phyloP scores from a whole-genome alignment of 148 eudicot genomes.

The Rhododendron molle region DNA sequence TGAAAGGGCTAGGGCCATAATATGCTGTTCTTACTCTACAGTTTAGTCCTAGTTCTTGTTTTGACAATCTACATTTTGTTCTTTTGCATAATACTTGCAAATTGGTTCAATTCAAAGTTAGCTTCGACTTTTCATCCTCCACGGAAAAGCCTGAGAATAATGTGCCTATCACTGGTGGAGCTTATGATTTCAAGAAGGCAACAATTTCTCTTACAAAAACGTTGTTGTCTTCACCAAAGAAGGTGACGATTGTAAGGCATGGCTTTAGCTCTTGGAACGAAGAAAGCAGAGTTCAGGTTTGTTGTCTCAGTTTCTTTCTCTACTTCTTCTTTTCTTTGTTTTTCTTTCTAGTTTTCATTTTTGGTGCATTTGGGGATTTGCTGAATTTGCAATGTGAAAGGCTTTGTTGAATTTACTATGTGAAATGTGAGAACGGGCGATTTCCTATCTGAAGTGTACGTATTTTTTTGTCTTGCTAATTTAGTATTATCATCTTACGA shows the following conservation, averaged over 20 bases:
- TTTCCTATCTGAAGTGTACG: background rate
- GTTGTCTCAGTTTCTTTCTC: background rate
- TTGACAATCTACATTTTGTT: background rate
- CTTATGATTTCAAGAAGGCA: slow-evolving; percentile 57
- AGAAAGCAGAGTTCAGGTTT: slow-evolving; percentile 70
- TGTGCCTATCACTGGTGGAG: slow-evolving; percentile 55
- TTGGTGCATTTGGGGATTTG: background rate
- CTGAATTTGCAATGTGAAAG: too few relatives aligned
- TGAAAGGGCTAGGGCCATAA: background rate
- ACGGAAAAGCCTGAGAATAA: slow-evolving; percentile 29
- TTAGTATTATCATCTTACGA: background rate
- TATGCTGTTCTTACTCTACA: background rate
- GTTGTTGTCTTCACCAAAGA: slow-evolving; percentile 48
- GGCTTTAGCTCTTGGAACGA: slow-evolving; percentile 76
- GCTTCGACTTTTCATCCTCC: background rate
- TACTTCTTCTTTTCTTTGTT: background rate
- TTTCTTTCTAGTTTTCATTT: background rate
- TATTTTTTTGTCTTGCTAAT: background rate
- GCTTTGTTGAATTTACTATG: background rate
- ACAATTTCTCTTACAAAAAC: slow-evolving; percentile 51
- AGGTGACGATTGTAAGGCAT: slow-evolving; percentile 65
- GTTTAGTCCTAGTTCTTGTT: background rate
- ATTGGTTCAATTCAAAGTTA: slow-evolving; percentile 4
- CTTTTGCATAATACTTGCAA: background rate
- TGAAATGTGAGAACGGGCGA: background rate